Evolutionary conservation across 805 yeast species (phyloP).

Genomic region (Yamadazyma olivae): DNA sequence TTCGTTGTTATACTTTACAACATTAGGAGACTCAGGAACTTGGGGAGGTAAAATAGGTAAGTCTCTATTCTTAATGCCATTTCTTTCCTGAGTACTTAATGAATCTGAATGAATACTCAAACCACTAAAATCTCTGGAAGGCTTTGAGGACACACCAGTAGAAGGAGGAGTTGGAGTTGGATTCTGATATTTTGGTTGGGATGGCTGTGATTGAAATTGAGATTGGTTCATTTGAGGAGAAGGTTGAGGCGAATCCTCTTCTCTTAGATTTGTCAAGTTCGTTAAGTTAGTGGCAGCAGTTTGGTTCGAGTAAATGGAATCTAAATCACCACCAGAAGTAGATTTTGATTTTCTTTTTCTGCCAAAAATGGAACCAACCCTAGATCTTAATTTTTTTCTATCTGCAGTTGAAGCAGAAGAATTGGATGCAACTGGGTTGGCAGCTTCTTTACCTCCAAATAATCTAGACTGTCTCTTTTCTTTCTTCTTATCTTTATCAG

Average conservation of each 20-base stretch:
- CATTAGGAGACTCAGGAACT: constrained; percentile 23
- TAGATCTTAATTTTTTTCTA: constrained; percentile 48
- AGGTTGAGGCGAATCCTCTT: constrained; percentile 6
- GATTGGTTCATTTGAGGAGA: not conserved
- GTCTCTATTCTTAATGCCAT: constrained; percentile 6
- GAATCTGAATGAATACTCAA: no score
- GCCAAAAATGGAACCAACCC: constrained; percentile 73
- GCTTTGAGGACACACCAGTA: not conserved
- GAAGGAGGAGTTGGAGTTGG: not conserved
- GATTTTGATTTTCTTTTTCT: constrained; percentile 43
- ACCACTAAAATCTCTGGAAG: not conserved
- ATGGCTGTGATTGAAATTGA: not conserved
- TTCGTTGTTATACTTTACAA: constrained; percentile 31
- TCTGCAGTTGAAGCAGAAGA: constrained; percentile 1
- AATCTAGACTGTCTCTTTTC: constrained; percentile 8
- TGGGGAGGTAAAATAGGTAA: constrained; percentile 9
- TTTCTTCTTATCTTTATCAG: not conserved
- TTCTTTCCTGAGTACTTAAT: no score
- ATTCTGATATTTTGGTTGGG: no score
- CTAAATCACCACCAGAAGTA: constrained; percentile 24
- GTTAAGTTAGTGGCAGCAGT: constrained; percentile 17
- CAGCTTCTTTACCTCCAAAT: no score
- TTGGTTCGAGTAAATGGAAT: constrained; percentile 19
- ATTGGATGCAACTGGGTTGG: not conserved
- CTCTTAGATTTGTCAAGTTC: constrained; percentile 13